Percentiles rank a stretch among this genome's conserved stretches.
Evolutionary conservation across 306 rosid genomes (phyloP).

Genomic region (Prunus armeniaca): DNA sequence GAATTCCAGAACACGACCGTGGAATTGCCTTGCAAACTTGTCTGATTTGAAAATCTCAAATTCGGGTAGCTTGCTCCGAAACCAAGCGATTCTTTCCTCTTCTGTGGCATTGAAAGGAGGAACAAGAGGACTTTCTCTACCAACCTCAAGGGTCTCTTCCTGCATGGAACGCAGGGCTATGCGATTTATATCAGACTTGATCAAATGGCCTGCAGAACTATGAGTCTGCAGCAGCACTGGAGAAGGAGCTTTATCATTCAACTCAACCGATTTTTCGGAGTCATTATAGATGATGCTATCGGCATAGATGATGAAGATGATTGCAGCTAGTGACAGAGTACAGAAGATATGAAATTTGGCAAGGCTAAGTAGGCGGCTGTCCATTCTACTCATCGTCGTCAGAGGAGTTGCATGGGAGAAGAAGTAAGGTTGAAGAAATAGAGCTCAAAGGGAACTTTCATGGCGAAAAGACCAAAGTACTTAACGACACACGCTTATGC

Average conservation of each 20-base stretch:
- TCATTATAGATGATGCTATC: constrained; percentile 20
- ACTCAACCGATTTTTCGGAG: constrained; percentile 9
- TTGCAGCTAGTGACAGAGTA: constrained; percentile 30
- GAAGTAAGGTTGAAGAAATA: background rate
- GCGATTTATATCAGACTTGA: constrained; percentile 19
- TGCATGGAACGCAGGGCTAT: constrained; percentile 26
- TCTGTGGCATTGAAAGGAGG: constrained; percentile 42
- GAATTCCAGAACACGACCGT: constrained; percentile 39
- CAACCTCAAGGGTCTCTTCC: constrained; percentile 26
- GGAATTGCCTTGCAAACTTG: constrained; percentile 33
- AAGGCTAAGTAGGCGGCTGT: constrained; percentile 23
- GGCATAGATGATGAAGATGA: constrained; percentile 34
- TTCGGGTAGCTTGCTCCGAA: constrained; percentile 32
- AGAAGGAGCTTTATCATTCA: background rate
- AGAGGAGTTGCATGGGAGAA: constrained; percentile 8
- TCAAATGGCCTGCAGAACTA: constrained; percentile 4
- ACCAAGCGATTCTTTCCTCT: constrained; percentile 57
- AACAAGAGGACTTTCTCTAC: constrained; percentile 25
- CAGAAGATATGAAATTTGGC: constrained; percentile 33
- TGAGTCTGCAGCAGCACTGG: constrained; percentile 17
- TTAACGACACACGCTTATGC: background rate
- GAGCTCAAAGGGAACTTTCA: constrained; percentile 1
- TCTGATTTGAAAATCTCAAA: constrained; percentile 52
- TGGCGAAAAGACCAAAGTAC: background rate
- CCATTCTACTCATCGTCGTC: constrained; percentile 16